Conservation (phyloP, 805 yeast species). For the Pichia eremophila region DNA sequence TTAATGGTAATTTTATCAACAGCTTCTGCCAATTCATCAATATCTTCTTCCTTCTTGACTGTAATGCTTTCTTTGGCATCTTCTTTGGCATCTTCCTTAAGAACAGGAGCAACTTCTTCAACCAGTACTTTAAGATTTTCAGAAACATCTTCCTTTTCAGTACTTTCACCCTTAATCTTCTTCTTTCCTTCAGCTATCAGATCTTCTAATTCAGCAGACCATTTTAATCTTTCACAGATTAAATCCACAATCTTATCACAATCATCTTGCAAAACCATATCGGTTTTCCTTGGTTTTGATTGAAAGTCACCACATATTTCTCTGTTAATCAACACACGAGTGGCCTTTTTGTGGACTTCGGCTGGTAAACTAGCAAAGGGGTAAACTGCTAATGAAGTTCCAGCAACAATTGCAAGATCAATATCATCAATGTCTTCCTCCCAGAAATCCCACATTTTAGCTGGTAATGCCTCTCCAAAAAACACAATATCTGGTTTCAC, state of each 20-base stretch:
- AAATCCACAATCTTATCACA: constrained; percentile 58
- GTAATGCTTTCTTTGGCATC: not conserved
- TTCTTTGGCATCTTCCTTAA: not conserved
- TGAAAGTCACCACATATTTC: constrained; percentile 71
- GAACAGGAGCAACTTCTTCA: not conserved
- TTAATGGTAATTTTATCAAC: constrained; percentile 5
- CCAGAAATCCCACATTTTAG: constrained; percentile 57
- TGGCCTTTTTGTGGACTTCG: constrained; percentile 39
- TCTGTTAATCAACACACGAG: constrained; percentile 62
- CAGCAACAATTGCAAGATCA: constrained; percentile 79
- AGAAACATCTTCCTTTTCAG: not conserved
- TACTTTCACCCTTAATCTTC: not conserved
- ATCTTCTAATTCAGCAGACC: constrained; percentile 48
- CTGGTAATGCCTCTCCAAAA: constrained; percentile 84
- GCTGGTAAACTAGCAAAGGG: constrained; percentile 84
- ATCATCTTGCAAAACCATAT: constrained; percentile 48
- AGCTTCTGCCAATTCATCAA: constrained; percentile 8
- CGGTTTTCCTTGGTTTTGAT: constrained; percentile 44
- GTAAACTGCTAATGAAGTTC: constrained; percentile 80
- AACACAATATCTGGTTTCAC: constrained; percentile 93
- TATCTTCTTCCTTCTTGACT: not conserved
- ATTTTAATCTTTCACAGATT: constrained; percentile 49
- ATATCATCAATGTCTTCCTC: constrained; percentile 43
- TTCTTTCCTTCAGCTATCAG: constrained; percentile 22
- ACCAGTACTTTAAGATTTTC: not conserved